Evolutionary conservation across 169 alveolate genomes (phyloP).

Genomic region (Cryptosporidium sp.): DNA sequence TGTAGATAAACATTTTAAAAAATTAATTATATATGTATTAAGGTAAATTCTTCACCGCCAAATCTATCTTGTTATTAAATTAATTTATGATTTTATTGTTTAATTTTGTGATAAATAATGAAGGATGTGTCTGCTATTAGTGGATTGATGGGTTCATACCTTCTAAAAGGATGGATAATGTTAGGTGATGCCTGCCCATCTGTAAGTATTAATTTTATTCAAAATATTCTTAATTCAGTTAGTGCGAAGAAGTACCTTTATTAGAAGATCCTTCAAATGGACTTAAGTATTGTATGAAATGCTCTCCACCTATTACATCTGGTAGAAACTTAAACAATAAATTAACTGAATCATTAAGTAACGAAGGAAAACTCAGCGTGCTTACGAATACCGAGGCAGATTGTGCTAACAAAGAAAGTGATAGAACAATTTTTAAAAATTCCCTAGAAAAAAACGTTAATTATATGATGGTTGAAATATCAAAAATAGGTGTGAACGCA

Average conservation of each 20-base stretch:
- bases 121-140: conserved; percentile 67
- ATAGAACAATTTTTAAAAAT: background rate
- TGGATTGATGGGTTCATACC: conserved; percentile 68
- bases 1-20: too few species aligned
- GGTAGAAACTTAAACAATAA: background rate
- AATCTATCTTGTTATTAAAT: background rate
- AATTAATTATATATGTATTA: too few species aligned
- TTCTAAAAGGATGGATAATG: conserved; percentile 74
- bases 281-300: conserved; percentile 59
- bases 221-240: background rate
- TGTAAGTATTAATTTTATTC: conserved; percentile 34
- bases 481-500: conserved; percentile 23
- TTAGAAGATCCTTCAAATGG: conserved; percentile 70
- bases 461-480: conserved; percentile 9
- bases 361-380: background rate
- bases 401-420: background rate
- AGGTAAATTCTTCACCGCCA: background rate
- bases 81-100: background rate
- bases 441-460: background rate
- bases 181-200: conserved; percentile 75
- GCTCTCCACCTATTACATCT: conserved; percentile 50
- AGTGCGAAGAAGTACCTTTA: conserved; percentile 74
- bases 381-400: background rate
- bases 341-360: background rate
- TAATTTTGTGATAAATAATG: conserved; percentile 11